Percentiles rank a stretch among this genome's conserved stretches.
Evolutionary conservation across 805 yeast genomes (phyloP).

Genomic region (Candida methanosorbosa): DNA sequence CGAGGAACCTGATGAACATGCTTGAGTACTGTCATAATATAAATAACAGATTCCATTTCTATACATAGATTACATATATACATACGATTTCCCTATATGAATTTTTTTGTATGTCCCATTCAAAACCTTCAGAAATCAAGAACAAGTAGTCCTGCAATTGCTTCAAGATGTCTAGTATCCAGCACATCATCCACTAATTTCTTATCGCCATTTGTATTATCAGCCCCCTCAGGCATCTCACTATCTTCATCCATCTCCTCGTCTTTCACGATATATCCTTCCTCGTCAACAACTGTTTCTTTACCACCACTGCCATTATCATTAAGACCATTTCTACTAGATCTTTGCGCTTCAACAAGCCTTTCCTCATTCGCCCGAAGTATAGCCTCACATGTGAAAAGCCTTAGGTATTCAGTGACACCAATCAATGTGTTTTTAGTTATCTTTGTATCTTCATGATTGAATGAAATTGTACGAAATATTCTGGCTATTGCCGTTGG

Average conservation of each 20-base stretch:
- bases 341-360: slow-evolving; percentile 1
- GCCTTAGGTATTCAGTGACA: slow-evolving; percentile 43
- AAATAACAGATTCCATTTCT: background rate
- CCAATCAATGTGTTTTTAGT: slow-evolving; percentile 39
- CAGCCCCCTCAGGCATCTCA: slow-evolving; percentile 3
- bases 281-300: slow-evolving; percentile 15
- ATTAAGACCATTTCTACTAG: background rate
- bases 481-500: slow-evolving; percentile 38
- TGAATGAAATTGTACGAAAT: slow-evolving; percentile 42
- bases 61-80: background rate
- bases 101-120: background rate
- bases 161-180: slow-evolving; percentile 46
- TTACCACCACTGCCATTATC: background rate
- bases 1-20: slow-evolving; percentile 16
- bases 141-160: slow-evolving; percentile 47
- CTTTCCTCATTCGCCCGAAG: slow-evolving; percentile 46
- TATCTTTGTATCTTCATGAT: slow-evolving; percentile 33
- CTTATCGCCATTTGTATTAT: slow-evolving; percentile 1
- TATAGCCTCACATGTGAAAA: slow-evolving; percentile 54
- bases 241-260: slow-evolving; percentile 9
- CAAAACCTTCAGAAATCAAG: slow-evolving; percentile 36
- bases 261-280: slow-evolving; percentile 25
- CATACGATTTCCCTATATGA: background rate
- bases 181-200: slow-evolving; percentile 23
- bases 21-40: background rate